Conservation (phyloP, 768 basidiomycete species). For the Leccinum arenicola region DNA sequence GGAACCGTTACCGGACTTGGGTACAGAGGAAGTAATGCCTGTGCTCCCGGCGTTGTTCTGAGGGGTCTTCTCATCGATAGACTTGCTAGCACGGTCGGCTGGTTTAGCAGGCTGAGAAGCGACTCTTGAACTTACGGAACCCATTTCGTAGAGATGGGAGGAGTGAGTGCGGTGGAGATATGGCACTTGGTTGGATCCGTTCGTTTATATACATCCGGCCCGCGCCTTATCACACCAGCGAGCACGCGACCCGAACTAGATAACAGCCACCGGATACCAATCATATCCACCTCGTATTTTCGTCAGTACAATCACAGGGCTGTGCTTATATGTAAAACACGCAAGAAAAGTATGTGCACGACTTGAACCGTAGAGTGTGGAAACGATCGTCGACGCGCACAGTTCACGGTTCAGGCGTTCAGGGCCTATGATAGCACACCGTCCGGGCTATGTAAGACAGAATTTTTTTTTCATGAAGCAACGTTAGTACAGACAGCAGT, state of each 20-base stretch:
- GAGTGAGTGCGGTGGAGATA: slow-evolving; percentile 3
- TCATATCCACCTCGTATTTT: not conserved
- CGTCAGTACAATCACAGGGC: not conserved
- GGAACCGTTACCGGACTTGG: slow-evolving; percentile 55
- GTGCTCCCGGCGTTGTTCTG: not conserved
- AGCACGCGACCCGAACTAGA: slow-evolving; percentile 13
- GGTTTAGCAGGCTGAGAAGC: slow-evolving; percentile 13
- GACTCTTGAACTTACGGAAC: slow-evolving; percentile 25
- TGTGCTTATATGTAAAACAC: not conserved
- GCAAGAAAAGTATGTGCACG: not conserved
- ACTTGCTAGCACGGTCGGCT: slow-evolving; percentile 20
- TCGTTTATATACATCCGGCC: slow-evolving; percentile 24
- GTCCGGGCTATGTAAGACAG: not conserved
- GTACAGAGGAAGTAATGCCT: slow-evolving; percentile 7
- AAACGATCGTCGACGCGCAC: not conserved
- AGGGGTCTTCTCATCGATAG: slow-evolving; percentile 27
- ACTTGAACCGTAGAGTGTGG: not conserved
- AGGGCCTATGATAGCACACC: not conserved
- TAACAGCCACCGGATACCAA: not conserved
- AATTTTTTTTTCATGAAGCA: not conserved
- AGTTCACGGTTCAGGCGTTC: not conserved
- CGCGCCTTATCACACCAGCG: slow-evolving; percentile 16
- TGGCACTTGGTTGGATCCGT: slow-evolving; percentile 11
- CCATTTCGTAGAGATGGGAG: slow-evolving; percentile 19
- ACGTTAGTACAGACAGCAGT: not conserved